Conservation (phyloP, 208 protist species). For the Trypanosoma lewisi region DNA sequence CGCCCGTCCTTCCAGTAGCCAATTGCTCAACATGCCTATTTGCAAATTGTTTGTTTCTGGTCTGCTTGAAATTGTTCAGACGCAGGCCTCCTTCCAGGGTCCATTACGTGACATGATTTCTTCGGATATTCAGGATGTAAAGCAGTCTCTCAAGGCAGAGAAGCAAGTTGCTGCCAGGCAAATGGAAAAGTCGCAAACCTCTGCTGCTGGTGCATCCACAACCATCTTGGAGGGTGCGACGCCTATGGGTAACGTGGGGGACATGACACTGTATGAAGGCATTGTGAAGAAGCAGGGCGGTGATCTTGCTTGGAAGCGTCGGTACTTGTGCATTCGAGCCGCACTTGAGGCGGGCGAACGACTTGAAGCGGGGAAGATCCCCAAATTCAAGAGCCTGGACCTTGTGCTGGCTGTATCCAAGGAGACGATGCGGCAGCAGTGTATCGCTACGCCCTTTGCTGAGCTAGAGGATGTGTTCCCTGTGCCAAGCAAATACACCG, state of each 20-base stretch:
- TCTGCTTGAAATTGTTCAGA: background rate
- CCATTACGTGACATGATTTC: background rate
- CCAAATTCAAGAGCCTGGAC: background rate
- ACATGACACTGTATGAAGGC: background rate
- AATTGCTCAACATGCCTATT: background rate
- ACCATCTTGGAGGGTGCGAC: background rate
- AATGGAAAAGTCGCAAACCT: background rate
- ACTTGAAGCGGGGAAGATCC: background rate
- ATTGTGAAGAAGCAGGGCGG: background rate
- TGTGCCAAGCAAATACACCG: background rate
- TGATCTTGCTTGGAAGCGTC: background rate
- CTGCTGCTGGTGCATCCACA: background rate
- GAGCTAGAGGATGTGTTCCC: background rate
- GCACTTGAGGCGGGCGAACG: background rate
- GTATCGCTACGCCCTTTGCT: background rate
- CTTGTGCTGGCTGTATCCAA: background rate
- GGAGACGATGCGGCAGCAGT: background rate
- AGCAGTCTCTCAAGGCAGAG: background rate
- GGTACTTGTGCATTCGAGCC: background rate
- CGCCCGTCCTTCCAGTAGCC: background rate
- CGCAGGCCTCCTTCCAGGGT: background rate
- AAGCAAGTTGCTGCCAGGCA: background rate
- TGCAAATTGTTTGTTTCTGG: background rate
- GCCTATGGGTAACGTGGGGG: background rate
- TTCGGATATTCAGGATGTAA: background rate